A percentile compares a stretch with the other conserved stretches of the same genome.
phyloP scores from a whole-genome alignment of 768 basidiomycete species.

The Russula ochroleuca region DNA sequence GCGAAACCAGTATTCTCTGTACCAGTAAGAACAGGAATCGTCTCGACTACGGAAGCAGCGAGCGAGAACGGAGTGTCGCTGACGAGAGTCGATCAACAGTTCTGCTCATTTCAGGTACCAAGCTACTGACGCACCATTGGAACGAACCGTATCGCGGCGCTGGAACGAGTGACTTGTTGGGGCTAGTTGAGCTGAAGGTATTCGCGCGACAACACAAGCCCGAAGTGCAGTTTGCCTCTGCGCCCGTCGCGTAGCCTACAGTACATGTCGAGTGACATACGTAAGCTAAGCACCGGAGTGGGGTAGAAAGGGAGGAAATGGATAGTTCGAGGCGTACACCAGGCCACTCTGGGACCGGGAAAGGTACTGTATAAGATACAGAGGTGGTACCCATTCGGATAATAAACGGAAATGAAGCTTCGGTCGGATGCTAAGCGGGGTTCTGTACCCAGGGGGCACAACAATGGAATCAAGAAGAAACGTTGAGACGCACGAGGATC shows the following conservation, averaged over 20 bases:
- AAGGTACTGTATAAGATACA: background rate
- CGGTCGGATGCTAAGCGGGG: background rate
- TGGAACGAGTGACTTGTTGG: constrained; percentile 46
- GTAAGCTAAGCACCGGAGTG: background rate
- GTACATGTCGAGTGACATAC: background rate
- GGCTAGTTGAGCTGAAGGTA: constrained; percentile 47
- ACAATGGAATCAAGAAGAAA: background rate
- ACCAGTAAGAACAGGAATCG: constrained; percentile 62
- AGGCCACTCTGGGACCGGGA: background rate
- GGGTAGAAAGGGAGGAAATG: background rate
- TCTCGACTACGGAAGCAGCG: constrained; percentile 53
- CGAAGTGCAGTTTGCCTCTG: constrained; percentile 68
- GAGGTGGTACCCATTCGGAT: background rate
- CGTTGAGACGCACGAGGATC: constrained; percentile 54
- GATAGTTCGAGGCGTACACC: background rate
- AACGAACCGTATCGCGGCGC: constrained; percentile 70
- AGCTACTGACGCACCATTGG: constrained; percentile 43
- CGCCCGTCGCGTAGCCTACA: constrained; percentile 62
- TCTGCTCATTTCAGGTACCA: background rate
- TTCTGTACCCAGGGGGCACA: background rate
- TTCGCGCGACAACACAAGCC: constrained; percentile 62
- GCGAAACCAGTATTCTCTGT: constrained; percentile 58
- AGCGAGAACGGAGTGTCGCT: constrained; percentile 64
- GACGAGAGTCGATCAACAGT: background rate
- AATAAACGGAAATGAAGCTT: background rate